Evolutionary conservation across 306 rosid genomes (phyloP).

Genomic region (Canavalia gladiata): DNA sequence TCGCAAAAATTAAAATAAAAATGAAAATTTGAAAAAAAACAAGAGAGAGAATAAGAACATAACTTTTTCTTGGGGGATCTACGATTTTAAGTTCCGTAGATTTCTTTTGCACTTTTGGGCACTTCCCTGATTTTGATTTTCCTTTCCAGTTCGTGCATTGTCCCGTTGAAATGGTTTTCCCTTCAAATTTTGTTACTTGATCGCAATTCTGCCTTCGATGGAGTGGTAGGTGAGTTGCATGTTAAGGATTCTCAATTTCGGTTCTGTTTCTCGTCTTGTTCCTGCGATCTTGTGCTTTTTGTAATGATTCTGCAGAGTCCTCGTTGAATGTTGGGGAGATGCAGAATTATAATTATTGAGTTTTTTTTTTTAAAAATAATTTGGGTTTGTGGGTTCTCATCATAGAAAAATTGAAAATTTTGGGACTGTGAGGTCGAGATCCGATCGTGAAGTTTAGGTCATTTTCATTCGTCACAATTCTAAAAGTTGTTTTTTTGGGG

Average conservation of each 20-base stretch:
- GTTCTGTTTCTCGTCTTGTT: slow-evolving; percentile 31
- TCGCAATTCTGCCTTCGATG: slow-evolving; percentile 27
- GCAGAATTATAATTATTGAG: background rate
- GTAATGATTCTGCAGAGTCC: slow-evolving; percentile 30
- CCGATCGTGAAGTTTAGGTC: slow-evolving; percentile 49
- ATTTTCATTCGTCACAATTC: slow-evolving; percentile 10
- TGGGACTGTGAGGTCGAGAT: slow-evolving; percentile 52
- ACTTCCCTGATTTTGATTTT: background rate
- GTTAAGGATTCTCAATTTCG: slow-evolving; percentile 34
- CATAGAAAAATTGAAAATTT: background rate
- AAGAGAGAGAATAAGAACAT: background rate
- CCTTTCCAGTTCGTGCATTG: too few relatives aligned
- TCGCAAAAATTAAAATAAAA: background rate
- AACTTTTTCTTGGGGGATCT: slow-evolving; percentile 19
- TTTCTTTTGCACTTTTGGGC: slow-evolving; percentile 36
- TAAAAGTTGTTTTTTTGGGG: slow-evolving; percentile 6
- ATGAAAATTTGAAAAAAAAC: background rate
- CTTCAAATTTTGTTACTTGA: slow-evolving; percentile 46
- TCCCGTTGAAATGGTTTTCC: too few relatives aligned
- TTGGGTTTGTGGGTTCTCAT: background rate
- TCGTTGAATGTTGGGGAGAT: slow-evolving; percentile 35
- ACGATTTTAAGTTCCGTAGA: slow-evolving; percentile 50
- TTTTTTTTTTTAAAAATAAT: background rate
- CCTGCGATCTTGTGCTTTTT: slow-evolving; percentile 43
- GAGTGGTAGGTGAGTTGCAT: slow-evolving; percentile 5